phyloP scores from a whole-genome alignment of 768 basidiomycete species.

The Pilatotrama ljubarskyi region DNA sequence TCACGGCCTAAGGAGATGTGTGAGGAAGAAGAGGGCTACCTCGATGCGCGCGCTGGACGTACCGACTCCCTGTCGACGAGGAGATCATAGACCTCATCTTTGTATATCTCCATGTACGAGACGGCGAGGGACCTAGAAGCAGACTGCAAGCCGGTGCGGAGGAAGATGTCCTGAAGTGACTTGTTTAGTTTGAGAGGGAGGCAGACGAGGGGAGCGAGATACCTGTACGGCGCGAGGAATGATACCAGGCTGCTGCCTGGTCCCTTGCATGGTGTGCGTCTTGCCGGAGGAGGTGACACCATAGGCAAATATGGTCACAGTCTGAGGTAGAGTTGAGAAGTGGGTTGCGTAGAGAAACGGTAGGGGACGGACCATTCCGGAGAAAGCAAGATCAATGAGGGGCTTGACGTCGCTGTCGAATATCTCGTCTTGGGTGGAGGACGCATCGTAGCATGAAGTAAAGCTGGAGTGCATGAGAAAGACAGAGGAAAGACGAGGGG shows the following conservation, averaged over 20 bases:
- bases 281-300: conserved; percentile 91
- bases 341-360: background rate
- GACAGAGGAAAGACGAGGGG: background rate
- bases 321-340: conserved; percentile 41
- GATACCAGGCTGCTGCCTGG: conserved; percentile 69
- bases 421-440: conserved; percentile 73
- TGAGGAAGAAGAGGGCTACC: background rate
- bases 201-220: conserved; percentile 21
- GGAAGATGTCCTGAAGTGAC: conserved; percentile 14
- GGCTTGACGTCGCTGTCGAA: conserved; percentile 76
- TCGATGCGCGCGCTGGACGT: conserved; percentile 25
- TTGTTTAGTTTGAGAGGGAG: background rate
- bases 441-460: conserved; percentile 72
- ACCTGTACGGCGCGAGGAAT: conserved; percentile 82
- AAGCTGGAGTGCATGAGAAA: conserved; percentile 44
- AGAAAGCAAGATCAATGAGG: conserved; percentile 74
- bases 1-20: conserved; percentile 38
- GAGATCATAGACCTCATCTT: conserved; percentile 88
- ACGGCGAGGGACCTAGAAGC: conserved; percentile 51
- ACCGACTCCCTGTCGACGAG: conserved; percentile 72
- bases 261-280: conserved; percentile 93
- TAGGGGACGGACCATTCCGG: conserved; percentile 60
- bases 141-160: background rate
- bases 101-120: conserved; percentile 90
- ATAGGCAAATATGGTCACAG: conserved; percentile 86